Base-by-base conservation (phyloP, 805 yeast species). In the Martiniozyma abietophila region DNA sequence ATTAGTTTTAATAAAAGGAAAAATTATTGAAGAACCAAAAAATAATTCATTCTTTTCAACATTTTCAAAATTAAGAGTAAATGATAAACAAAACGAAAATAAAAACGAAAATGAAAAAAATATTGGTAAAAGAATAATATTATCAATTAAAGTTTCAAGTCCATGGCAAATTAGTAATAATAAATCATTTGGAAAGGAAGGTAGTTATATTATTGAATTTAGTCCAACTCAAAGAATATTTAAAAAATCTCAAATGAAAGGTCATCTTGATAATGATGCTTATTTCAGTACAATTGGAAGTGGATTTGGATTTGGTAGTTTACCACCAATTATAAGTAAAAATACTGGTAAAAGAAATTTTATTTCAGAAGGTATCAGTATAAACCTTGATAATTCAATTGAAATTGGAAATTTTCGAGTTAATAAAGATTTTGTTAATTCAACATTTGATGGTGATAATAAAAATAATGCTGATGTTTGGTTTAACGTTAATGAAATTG, bases 391-490 rank as follows among this genome's bases (percentile, higher is more conserved):
- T 40, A 67, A 78, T 7, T 69, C 78, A 18, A 60, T 89, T 44
- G 96, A 89, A 54, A 80, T 76, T 58, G 95, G 80, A 0, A 74
- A 74, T 1, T 85, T 89, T 49, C 62, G 96, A 33, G 80, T 83
- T 50, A 47, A 74, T 14, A 80, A 77, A 0, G 46, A 60, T 18
- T 77, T 80, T 5, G 77, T 79, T 8, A 53, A 51, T 23, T 62
- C 68, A 0, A 64, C 71, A 6, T 47, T 54, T 28, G 47, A 40
- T 27, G 52, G 44, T 23, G 16, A 9, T 8, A 27, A 32, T 18
- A 36, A 35, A 6, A 39, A 37, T n/a, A 31, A 30, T 43, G 44
- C 58, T 47, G 96, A 89, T 51, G 76, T 79, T 40, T 60, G 84
- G 32, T 74, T 89, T 47, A 51, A 67, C 35, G 71, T 89, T 6